Evolutionary conservation across 352 stramenopile genomes (phyloP), one percentile per base, ranked within the genome.

Genomic region (Hyaloperonospora brassicae): DNA sequence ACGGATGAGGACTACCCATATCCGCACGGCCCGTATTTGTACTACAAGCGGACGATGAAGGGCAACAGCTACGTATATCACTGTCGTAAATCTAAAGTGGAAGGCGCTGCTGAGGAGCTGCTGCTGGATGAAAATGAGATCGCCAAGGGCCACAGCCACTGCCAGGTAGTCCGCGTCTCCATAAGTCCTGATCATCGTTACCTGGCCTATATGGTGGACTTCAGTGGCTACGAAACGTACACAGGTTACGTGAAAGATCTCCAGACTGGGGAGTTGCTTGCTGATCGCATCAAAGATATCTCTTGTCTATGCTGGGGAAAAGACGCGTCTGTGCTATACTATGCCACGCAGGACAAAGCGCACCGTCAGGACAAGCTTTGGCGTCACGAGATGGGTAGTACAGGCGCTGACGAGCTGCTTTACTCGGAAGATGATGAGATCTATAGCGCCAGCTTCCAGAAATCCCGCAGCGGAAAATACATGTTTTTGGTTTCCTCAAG

Each of bases 71-170:
- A 92, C 60, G 64, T 67, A 30, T 87, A n/a, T 54, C 76, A 89
- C 52, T 92, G 79, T 64, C 82, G 82, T 52, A 92, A 89, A 65
- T 35, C 66, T 13, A 88, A 86, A 62, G 88, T 69, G 36, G 69
- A 66, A 25, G 73, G 67, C 14, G 72, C 75, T 3, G 58, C 78
- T 0, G 94, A 98, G 61, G 78, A 97, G 66, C 64, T 98, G 57
- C 82, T 99, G 38, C n/a, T n/a, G n/a, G 88, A 99, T 70, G 85
- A 97, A 55, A 98, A 98, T 52, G 71, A 77, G 52, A 72, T 98
- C 47, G 88, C 92, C 35, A 73, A 88, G 59, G 79, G 77, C 17
- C 85, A 95, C 47, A 80, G 84, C 44, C 72, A 95, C 68, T 93
- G 83, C 57, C 73, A 90, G 38, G 79, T 97, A 31, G 73, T 82